Base-by-base conservation (phyloP, 2,329 filamentous ascomycete species). In the Talaromyces pinophilus region DNA sequence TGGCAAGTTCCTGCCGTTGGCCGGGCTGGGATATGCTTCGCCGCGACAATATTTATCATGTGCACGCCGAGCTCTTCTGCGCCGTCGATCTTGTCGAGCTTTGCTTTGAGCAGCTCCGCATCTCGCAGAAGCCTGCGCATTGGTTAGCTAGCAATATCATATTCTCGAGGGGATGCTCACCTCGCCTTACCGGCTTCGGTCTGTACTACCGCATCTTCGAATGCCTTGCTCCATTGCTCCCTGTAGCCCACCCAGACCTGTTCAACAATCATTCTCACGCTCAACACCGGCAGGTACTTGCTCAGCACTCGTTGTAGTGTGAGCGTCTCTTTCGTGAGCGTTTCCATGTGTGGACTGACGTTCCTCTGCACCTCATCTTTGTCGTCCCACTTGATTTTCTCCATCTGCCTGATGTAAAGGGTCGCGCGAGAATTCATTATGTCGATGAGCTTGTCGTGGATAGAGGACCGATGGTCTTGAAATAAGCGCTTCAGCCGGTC, bases 401-500 rank as follows among this genome's bases (percentile, higher is more conserved):
- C 89, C 82, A 97, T 89, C 30, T 87, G 86, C 73, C 88, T 90
- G 54, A 92, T 88, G 73, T 94, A 92, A 6, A 89, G 81, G 4
- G 86, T 82, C 1, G 92, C 91, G 6, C 93, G 87, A 1, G 87
- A 88, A 65, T 88, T 90, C 91, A 97, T 96, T 63, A 97, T 97
- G 69, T 96, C 92, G 22, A 96, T 90, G 0, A 97, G 83, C 76
- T 97, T 97, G 74, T 96, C 92, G 76, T 94, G 92, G 67, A 97
- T 96, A 68, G 87, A 92, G 69, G 89, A 88, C 75, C 96, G 93
- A 74, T 97, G 93, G 74, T 97, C 93, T 74, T 96, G 92, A 71
- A 91, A 89, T 8, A 93, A 81, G 19, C 92, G 86, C 70, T 91
- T 90, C 62, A 95, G 88, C 77, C 92, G 94, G 80, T 97, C 93